A percentile compares a stretch with the other conserved stretches of the same genome.
These are phyloP conservation scores for Hamamelis virginiana DNA, from an alignment of 164 flowering plant genomes.

Conservation along the genomic window DNA sequence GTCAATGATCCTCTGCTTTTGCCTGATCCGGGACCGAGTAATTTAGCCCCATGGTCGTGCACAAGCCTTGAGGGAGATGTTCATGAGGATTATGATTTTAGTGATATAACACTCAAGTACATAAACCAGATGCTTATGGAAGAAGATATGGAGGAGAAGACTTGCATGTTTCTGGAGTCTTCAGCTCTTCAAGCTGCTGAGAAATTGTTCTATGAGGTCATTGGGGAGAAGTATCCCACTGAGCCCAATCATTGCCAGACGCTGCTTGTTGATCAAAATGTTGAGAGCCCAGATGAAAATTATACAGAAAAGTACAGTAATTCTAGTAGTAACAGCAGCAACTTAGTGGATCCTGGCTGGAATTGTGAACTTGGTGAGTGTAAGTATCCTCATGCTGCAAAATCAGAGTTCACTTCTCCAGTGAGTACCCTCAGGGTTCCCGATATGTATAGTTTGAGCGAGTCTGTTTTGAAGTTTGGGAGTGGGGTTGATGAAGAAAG, in stretches of 20 bases:
- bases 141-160: slow-evolving; percentile 53
- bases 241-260: not conserved
- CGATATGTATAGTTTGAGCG: slow-evolving; percentile 10
- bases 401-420: slow-evolving; percentile 17
- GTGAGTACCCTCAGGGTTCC: slow-evolving; percentile 10
- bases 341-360: slow-evolving; percentile 8
- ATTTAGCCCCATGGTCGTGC: not conserved
- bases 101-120: slow-evolving; percentile 47
- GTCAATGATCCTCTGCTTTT: not conserved
- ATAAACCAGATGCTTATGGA: slow-evolving; percentile 61
- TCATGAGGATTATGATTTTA: slow-evolving; percentile 50
- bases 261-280: slow-evolving; percentile 6
- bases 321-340: not conserved
- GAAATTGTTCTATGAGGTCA: slow-evolving; percentile 43
- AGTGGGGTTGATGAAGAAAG: not conserved
- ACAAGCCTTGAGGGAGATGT: slow-evolving; percentile 22
- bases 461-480: slow-evolving; percentile 13
- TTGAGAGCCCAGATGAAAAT: slow-evolving; percentile 13
- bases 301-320: not conserved
- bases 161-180: slow-evolving; percentile 46
- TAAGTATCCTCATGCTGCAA: not conserved
- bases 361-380: slow-evolving; percentile 6
- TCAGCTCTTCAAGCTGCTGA: slow-evolving; percentile 51
- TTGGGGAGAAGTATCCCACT: slow-evolving; percentile 41
- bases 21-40: not conserved